Percentiles rank a stretch among this genome's conserved stretches.
These are phyloP conservation scores for Byssothecium circinans DNA, from an alignment of 2,329 filamentous ascomycete genomes.

Conservation along the genomic window DNA sequence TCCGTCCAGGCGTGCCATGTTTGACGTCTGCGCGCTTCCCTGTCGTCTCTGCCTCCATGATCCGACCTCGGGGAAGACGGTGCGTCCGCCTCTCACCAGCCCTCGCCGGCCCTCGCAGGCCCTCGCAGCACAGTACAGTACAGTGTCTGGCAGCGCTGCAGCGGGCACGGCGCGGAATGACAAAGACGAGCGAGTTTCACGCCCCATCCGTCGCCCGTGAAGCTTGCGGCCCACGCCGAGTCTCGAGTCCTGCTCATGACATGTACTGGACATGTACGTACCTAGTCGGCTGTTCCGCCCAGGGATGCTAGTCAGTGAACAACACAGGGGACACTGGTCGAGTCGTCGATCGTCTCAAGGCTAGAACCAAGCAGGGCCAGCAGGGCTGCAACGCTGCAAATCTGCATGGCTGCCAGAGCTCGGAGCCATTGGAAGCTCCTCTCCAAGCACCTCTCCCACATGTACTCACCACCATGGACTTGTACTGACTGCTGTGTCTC, in stretches of 20 bases:
- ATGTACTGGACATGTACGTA: too few relatives aligned
- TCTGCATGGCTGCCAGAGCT: too few relatives aligned
- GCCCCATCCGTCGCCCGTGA: too few relatives aligned
- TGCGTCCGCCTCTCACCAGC: too few relatives aligned
- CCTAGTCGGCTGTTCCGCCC: not conserved
- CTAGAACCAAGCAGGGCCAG: slow-evolving; percentile 13
- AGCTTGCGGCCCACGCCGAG: slow-evolving; percentile 25
- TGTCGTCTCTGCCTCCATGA: slow-evolving; percentile 12
- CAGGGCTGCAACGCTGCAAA: too few relatives aligned
- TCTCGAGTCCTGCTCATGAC: slow-evolving; percentile 11
- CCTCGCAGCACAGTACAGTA: too few relatives aligned
- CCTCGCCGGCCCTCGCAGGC: slow-evolving; percentile 18
- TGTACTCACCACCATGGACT: not conserved
- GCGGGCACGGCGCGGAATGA: too few relatives aligned
- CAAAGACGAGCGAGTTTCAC: too few relatives aligned
- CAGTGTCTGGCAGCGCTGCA: too few relatives aligned
- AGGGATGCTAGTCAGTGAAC: slow-evolving; percentile 25
- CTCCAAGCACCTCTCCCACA: too few relatives aligned
- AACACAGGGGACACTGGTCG: slow-evolving; percentile 19
- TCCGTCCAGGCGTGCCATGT: slow-evolving; percentile 29
- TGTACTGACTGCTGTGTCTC: not conserved
- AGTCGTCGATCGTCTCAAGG: slow-evolving; percentile 39
- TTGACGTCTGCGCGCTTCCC: slow-evolving; percentile 14
- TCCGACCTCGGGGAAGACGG: too few relatives aligned
- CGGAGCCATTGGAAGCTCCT: slow-evolving; percentile 6